Evolutionary conservation across 2,329 filamentous ascomycete species (phyloP).

Genomic region (Pseudofabraea citricarpa): DNA sequence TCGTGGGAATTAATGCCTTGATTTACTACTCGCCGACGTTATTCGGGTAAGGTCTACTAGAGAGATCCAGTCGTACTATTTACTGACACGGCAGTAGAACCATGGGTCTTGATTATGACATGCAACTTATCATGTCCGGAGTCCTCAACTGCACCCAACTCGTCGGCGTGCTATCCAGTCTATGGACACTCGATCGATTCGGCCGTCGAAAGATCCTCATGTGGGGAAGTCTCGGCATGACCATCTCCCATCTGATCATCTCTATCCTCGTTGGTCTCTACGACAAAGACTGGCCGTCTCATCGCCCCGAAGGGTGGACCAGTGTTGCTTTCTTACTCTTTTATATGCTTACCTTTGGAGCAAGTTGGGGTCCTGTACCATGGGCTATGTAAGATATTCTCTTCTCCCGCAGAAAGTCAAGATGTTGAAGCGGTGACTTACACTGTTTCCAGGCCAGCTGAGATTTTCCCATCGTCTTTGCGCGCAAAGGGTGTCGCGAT

Average conservation of each 20-base stretch:
- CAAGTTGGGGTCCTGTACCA: constrained; percentile 88
- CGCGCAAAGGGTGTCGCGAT: constrained; percentile 61
- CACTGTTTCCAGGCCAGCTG: too few relatives aligned
- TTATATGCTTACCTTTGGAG: constrained; percentile 92
- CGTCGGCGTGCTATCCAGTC: constrained; percentile 38
- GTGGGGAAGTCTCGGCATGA: constrained; percentile 37
- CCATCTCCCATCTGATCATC: constrained; percentile 42
- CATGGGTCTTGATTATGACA: constrained; percentile 28
- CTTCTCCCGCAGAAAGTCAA: too few relatives aligned
- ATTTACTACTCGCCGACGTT: constrained; percentile 59
- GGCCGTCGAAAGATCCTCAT: constrained; percentile 41
- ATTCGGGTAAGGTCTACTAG: constrained; percentile 35
- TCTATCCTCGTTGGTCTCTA: constrained; percentile 49
- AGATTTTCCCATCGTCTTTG: constrained; percentile 55
- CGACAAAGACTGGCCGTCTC: constrained; percentile 41
- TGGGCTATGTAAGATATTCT: too few relatives aligned
- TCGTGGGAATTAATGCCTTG: constrained; percentile 49
- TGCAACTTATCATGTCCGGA: not conserved
- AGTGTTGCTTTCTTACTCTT: constrained; percentile 87
- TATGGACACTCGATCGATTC: constrained; percentile 42
- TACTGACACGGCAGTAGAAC: constrained; percentile 15
- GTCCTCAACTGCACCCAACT: constrained; percentile 43
- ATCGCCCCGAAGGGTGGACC: constrained; percentile 48
- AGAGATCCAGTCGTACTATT: not conserved
- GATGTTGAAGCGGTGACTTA: too few relatives aligned